Evolutionary conservation across 805 yeast genomes (phyloP).

Genomic region (Schwanniomyces sp.): DNA sequence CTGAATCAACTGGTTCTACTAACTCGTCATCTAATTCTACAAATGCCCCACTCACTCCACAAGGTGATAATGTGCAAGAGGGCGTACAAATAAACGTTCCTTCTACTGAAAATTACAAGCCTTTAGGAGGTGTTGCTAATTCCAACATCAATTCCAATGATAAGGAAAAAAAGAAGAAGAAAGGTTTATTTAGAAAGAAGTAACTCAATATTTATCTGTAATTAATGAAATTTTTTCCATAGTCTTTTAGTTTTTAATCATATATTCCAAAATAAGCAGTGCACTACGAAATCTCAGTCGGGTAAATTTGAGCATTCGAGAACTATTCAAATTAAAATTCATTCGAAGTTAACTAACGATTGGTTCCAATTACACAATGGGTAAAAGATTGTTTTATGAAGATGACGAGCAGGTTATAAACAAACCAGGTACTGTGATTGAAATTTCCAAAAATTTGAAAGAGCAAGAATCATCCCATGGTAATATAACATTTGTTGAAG

Average conservation of each 20-base stretch:
- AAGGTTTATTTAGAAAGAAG: conserved; percentile 25
- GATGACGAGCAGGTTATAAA: conserved; percentile 50
- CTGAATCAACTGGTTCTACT: conserved; percentile 18
- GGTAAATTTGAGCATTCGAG: not conserved
- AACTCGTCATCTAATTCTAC: conserved; percentile 19
- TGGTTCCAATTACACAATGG: conserved; percentile 8
- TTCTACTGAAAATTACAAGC: conserved; percentile 14
- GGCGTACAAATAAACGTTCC: conserved; percentile 14
- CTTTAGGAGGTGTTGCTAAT: conserved; percentile 27
- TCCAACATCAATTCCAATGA: conserved; percentile 12
- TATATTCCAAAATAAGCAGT: not conserved
- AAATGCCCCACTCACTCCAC: conserved; percentile 22
- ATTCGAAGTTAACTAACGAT: not conserved
- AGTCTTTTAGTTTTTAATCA: not conserved
- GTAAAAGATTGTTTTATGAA: conserved; percentile 48
- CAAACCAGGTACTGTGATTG: conserved; percentile 48
- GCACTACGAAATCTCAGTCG: not conserved
- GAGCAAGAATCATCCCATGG: conserved; percentile 40
- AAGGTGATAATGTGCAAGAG: conserved; percentile 8
- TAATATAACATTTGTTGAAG: conserved; percentile 44
- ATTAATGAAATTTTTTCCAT: not conserved
- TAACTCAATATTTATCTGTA: not conserved
- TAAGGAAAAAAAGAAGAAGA: conserved; percentile 25
- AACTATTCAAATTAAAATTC: not conserved
- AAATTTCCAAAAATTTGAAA: conserved; percentile 35